Base-by-base conservation (phyloP, 2,329 filamentous ascomycete species). In the Colletotrichum liaoningense region DNA sequence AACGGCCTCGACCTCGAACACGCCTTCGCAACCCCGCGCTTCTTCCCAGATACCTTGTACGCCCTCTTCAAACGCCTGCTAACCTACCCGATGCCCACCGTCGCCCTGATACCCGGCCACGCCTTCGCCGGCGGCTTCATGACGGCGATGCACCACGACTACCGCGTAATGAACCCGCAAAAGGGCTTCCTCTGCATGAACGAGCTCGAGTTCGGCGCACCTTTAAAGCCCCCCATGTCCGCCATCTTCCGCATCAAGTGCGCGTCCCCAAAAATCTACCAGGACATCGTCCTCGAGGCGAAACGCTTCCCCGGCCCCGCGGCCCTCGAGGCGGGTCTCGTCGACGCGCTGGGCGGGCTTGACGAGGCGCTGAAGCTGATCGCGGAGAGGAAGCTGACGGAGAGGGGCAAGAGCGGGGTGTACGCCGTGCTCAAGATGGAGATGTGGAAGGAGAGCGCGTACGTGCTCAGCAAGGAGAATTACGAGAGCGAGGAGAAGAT, bases 51-150 rank as follows among this genome's bases (percentile, higher is more conserved):
- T 14, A 85, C 86, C 63, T 83, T 95, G 12, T 95, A 91, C 83
- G 85, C 85, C 16, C 81, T 95, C 1, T 95, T 92, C 85, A 84
- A 86, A 54, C 86, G 93, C 6, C 83, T 95, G 35, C 76, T 84
- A 28, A 82, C 83, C 63, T 96, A 91, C 79, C 93, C 94, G 16
- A 95, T 95, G 93, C 94, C 94, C 28, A 97, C 94, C 3, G 83
- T 97, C 63, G 92, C 93, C n/a, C 86, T 95, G 9, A 79, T 96
- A 67, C 95, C 94, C 77, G 94, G 94, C 26, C 94, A 97, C 81
- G 91, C 92, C 67, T 97, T 95, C 81, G 94, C 94, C 6, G 94
- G 90, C 58, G 94, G 93, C n/a, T 86, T 95, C 74, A 95, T 97
- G 92, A 85, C 93, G 11, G 90, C 93, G 72, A 94, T 95, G 89